phyloP scores from a whole-genome alignment of 2,329 filamentous ascomycete species.

The Penicillium sp. region DNA sequence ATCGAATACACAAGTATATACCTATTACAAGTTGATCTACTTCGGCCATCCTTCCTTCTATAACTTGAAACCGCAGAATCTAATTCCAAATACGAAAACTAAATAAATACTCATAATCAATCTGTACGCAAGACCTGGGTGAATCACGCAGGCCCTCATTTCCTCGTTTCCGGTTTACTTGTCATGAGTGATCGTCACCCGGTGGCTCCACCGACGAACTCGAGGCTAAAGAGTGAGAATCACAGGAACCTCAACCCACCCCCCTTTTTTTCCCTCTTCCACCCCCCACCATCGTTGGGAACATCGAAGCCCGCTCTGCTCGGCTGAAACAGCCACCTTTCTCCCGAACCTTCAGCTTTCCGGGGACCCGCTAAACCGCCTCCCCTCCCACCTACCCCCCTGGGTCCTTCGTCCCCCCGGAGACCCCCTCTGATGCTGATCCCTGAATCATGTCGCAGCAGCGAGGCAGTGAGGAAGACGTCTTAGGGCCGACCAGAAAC shows the following conservation, averaged over 20 bases:
- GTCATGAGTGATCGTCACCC: slow-evolving; percentile 14
- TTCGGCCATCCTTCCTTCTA: no score
- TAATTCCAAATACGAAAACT: no score
- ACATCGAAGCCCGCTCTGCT: neutral
- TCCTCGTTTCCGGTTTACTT: slow-evolving; percentile 8
- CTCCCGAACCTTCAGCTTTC: slow-evolving; percentile 21
- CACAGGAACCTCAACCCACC: neutral
- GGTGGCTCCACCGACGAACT: slow-evolving; percentile 14
- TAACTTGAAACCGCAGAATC: no score
- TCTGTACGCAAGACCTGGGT: neutral
- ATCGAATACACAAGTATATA: no score
- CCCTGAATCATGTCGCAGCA: slow-evolving; percentile 42
- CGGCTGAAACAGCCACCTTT: slow-evolving; percentile 17
- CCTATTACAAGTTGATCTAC: no score
- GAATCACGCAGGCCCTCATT: neutral
- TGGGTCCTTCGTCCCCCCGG: slow-evolving; percentile 11
- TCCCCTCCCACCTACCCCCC: slow-evolving; percentile 8
- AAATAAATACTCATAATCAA: no score
- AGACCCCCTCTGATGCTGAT: slow-evolving; percentile 26
- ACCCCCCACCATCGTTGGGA: neutral
- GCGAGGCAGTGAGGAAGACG: slow-evolving; percentile 33
- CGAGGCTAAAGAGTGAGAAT: slow-evolving; percentile 10
- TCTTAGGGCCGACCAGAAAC: slow-evolving; percentile 18
- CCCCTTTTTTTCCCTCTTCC: neutral
- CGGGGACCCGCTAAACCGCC: slow-evolving; percentile 19